phyloP scores from a whole-genome alignment of 2,329 filamentous ascomycete species.

The Ceratocystis destructans region DNA sequence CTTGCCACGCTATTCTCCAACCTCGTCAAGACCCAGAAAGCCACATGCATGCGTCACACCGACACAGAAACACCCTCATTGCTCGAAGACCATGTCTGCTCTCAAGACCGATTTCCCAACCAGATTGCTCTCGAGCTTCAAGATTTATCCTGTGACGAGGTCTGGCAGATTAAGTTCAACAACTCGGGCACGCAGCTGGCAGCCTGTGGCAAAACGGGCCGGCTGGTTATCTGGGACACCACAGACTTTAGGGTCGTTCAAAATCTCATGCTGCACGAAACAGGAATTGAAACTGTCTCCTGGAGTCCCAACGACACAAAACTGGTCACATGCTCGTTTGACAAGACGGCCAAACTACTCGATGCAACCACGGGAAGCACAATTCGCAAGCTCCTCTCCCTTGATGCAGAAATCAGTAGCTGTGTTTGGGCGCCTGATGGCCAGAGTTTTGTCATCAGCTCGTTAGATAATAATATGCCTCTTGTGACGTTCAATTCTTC shows the following conservation, averaged over 20 bases:
- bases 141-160: constrained; percentile 58
- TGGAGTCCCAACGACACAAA: constrained; percentile 89
- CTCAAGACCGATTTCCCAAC: constrained; percentile 64
- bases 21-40: constrained; percentile 72
- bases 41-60: constrained; percentile 79
- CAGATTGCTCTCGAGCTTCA: constrained; percentile 56
- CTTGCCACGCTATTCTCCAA: constrained; percentile 68
- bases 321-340: constrained; percentile 69
- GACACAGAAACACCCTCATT: constrained; percentile 64
- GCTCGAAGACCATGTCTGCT: constrained; percentile 78
- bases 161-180: constrained; percentile 87
- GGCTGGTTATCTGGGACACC: constrained; percentile 72
- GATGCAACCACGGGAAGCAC: constrained; percentile 48
- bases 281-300: constrained; percentile 62
- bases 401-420: constrained; percentile 72
- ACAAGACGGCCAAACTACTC: constrained; percentile 64
- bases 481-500: constrained; percentile 58
- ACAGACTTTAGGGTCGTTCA: constrained; percentile 49
- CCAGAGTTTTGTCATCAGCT: constrained; percentile 63
- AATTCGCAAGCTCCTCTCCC: constrained; percentile 39
- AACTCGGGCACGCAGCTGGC: constrained; percentile 73
- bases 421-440: constrained; percentile 81
- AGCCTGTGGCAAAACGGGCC: constrained; percentile 62
- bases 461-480: constrained; percentile 52
- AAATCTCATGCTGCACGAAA: constrained; percentile 50